A percentile compares a stretch with the other conserved stretches of the same genome.
phyloP scores from a whole-genome alignment of 495 filamentous ascomycete species.

The Daldinia vernicosa region DNA sequence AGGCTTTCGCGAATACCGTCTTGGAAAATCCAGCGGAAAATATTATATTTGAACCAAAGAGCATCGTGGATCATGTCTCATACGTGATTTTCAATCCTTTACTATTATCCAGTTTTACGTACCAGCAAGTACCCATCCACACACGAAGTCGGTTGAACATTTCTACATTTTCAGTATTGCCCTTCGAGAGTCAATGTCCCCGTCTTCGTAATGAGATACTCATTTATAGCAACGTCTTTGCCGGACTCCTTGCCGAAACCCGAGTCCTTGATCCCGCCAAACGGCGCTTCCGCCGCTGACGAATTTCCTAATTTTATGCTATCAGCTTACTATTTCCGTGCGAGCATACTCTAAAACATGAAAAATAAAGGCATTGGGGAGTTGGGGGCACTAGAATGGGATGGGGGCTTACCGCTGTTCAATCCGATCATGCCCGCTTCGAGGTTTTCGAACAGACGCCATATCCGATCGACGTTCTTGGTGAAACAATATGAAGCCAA shows the following conservation, averaged over 20 bases:
- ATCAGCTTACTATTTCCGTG: not conserved
- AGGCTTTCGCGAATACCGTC: not conserved
- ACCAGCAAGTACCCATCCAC: not conserved
- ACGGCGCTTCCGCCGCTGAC: conserved; percentile 75
- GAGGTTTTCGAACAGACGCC: conserved; percentile 76
- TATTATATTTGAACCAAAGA: not conserved
- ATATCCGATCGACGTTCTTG: conserved; percentile 75
- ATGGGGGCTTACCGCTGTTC: conserved; percentile 65
- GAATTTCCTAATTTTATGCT: conserved; percentile 56
- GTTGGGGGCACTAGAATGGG: too few species aligned
- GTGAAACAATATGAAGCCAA: conserved; percentile 78
- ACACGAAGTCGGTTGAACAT: not conserved
- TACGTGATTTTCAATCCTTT: not conserved
- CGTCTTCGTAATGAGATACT: conserved; percentile 78
- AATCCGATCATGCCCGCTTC: conserved; percentile 81
- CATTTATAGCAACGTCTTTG: conserved; percentile 73
- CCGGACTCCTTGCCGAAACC: conserved; percentile 82
- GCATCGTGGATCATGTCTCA: not conserved
- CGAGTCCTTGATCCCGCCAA: conserved; percentile 79
- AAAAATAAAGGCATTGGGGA: not conserved
- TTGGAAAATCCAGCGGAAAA: not conserved
- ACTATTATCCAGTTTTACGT: not conserved
- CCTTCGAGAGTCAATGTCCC: conserved; percentile 71
- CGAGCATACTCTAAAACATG: not conserved
- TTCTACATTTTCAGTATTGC: conserved; percentile 53